Percentiles rank a stretch among this genome's conserved stretches.
Evolutionary conservation across 257 asterid genomes (phyloP).

Genomic region (Capsicum rhomboideum): DNA sequence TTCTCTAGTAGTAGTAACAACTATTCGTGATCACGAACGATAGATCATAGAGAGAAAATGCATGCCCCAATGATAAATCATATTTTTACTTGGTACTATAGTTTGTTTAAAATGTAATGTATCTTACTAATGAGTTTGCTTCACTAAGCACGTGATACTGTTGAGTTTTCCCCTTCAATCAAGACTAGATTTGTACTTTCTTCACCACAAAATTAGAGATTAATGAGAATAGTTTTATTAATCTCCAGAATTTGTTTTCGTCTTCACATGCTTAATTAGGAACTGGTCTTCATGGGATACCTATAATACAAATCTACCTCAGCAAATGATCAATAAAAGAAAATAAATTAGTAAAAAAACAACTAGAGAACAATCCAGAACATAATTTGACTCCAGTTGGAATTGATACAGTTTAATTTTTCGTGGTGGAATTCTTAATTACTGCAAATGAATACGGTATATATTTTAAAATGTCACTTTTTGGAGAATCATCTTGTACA

Average conservation of each 20-base stretch:
- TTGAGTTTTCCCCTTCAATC: constrained; percentile 4
- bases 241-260: not conserved
- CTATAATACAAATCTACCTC: not conserved
- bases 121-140: not conserved
- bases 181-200: not conserved
- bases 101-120: too few relatives aligned
- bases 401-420: not conserved
- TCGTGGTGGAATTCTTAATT: not conserved
- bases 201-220: not conserved
- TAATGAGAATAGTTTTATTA: not conserved
- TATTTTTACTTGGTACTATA: too few relatives aligned
- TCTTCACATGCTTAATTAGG: not conserved
- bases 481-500: not conserved
- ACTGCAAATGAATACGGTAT: not conserved
- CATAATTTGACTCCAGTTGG: too few relatives aligned
- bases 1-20: too few relatives aligned
- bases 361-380: not conserved
- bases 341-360: not conserved
- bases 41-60: too few relatives aligned
- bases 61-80: too few relatives aligned
- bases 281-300: not conserved
- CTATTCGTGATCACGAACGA: too few relatives aligned
- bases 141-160: constrained; percentile 17
- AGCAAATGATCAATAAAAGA: not conserved
- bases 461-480: not conserved